Percentiles rank a stretch among this genome's conserved stretches.
Evolutionary conservation across 2,329 filamentous ascomycete species (phyloP).

Genomic region (Phialophora macrospora): DNA sequence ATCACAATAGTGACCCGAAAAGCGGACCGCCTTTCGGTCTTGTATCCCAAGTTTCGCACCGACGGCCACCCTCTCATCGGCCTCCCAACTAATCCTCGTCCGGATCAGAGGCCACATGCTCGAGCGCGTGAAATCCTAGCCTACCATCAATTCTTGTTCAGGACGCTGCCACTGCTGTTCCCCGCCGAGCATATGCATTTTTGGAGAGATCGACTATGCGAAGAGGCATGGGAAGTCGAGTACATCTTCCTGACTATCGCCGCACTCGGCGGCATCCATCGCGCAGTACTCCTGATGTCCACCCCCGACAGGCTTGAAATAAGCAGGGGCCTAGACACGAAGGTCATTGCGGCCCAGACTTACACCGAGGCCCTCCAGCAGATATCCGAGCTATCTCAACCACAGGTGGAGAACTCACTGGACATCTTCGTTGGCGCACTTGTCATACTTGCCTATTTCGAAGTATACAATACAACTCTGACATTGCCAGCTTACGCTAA

Average conservation of each 20-base stretch:
- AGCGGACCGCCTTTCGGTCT: neutral
- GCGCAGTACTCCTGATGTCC: conserved; percentile 23
- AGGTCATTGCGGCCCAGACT: conserved; percentile 17
- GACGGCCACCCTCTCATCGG: conserved; percentile 30
- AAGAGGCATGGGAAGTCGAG: conserved; percentile 38
- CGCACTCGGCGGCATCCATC: conserved; percentile 36
- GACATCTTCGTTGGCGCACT: neutral
- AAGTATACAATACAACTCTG: neutral
- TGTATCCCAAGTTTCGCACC: neutral
- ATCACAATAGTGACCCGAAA: neutral
- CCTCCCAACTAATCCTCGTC: conserved; percentile 34
- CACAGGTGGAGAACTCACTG: neutral
- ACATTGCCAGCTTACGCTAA: neutral
- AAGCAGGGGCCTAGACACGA: neutral
- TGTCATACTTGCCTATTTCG: conserved; percentile 1
- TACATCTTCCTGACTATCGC: conserved; percentile 37
- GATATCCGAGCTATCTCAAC: conserved; percentile 21
- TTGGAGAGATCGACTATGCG: conserved; percentile 37
- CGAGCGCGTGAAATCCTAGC: conserved; percentile 37
- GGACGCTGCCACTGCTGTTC: conserved; percentile 35
- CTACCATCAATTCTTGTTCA: conserved; percentile 37
- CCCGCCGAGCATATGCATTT: conserved; percentile 28
- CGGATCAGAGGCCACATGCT: conserved; percentile 35
- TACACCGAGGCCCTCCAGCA: conserved; percentile 35
- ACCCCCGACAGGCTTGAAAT: neutral